phyloP scores from a whole-genome alignment of 2,329 filamentous ascomycete genomes.

The Pseudogymnoascus pannorum region DNA sequence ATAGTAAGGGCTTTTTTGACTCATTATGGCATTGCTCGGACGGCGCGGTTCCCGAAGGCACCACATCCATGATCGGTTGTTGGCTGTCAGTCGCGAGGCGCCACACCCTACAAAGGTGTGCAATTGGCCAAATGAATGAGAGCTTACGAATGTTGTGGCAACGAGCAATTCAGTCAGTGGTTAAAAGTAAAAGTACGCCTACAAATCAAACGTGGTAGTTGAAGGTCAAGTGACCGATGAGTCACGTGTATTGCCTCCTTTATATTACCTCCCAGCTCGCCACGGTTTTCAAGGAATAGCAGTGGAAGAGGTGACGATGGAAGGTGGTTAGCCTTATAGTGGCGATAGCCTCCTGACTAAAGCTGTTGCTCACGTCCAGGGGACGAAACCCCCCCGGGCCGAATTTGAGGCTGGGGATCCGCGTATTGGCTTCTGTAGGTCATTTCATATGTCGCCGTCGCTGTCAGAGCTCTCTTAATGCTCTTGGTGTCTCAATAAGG shows the following conservation, averaged over 20 bases:
- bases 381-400: background rate
- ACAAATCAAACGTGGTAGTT: background rate
- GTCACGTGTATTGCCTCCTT: background rate
- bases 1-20: conserved; percentile 17
- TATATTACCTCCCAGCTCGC: background rate
- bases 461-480: background rate
- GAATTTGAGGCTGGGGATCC: background rate
- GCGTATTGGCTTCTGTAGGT: background rate
- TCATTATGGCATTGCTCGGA: conserved; percentile 12
- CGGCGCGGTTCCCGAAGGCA: background rate
- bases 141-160: background rate
- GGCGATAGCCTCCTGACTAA: background rate
- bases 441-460: background rate
- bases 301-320: background rate
- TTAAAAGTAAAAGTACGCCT: background rate
- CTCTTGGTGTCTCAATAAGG: background rate
- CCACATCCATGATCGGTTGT: background rate
- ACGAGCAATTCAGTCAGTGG: background rate
- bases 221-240: background rate
- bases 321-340: background rate
- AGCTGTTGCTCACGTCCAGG: background rate
- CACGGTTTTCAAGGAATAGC: background rate
- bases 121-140: background rate
- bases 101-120: background rate
- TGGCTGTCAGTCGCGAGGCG: background rate